Conservation (phyloP, 148 eudicot species). For the Rhododendron ferrugineum region DNA sequence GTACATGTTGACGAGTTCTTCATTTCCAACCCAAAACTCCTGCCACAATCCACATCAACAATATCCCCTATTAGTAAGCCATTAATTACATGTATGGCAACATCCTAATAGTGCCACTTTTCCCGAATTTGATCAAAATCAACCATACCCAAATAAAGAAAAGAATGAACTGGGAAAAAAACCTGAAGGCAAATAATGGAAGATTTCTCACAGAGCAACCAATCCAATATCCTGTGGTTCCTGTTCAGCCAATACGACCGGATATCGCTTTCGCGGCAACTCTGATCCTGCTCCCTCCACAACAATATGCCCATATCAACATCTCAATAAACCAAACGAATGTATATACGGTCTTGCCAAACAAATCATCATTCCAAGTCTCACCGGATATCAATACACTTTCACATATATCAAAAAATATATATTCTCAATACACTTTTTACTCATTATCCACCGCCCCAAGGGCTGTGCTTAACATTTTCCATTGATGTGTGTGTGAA, state of each 20-base stretch:
- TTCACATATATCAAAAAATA: not conserved
- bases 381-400: not conserved
- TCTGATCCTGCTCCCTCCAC: constrained; percentile 58
- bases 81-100: not conserved
- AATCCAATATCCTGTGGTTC: constrained; percentile 84
- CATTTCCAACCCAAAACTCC: constrained; percentile 99
- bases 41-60: constrained; percentile 19
- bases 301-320: constrained; percentile 12
- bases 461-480: not conserved
- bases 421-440: no score
- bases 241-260: constrained; percentile 72
- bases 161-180: constrained; percentile 9
- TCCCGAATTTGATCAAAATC: not conserved
- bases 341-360: not conserved
- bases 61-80: not conserved
- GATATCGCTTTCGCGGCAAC: constrained; percentile 71
- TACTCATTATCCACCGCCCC: not conserved
- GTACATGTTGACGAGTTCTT: constrained; percentile 85
- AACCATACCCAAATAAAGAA: not conserved
- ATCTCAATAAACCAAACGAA: not conserved
- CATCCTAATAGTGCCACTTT: not conserved
- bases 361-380: not conserved
- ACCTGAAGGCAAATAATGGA: constrained; percentile 99
- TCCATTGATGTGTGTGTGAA: not conserved
- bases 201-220: constrained; percentile 84